Evolutionary conservation across 1,139 yeast genomes (phyloP).

Genomic region (Suhomyces kunorum): DNA sequence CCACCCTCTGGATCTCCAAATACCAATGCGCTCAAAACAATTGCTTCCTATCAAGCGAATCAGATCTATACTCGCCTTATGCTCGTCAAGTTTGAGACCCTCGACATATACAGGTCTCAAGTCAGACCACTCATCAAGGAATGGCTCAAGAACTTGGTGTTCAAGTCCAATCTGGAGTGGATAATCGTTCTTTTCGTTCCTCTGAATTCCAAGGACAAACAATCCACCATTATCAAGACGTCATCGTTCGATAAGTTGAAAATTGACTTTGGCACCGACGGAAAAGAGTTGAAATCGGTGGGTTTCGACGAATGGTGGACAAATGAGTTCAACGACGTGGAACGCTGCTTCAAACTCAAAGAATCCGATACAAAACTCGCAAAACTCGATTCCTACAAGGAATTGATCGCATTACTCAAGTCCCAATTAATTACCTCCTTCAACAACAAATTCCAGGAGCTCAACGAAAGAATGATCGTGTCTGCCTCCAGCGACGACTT

Average conservation of each 20-base stretch:
- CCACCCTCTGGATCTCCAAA: neutral
- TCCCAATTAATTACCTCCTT: constrained; percentile 58
- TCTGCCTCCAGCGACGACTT: constrained; percentile 28
- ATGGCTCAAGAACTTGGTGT: constrained; percentile 65
- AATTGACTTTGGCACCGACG: constrained; percentile 59
- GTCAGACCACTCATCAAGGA: constrained; percentile 79
- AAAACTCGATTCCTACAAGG: constrained; percentile 52
- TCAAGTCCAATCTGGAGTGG: constrained; percentile 57
- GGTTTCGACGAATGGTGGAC: constrained; percentile 15
- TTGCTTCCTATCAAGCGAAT: constrained; percentile 5
- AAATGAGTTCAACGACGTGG: constrained; percentile 18
- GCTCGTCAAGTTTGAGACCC: constrained; percentile 63
- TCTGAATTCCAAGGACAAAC: constrained; percentile 44
- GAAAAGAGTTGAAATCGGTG: constrained; percentile 34
- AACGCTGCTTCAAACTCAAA: constrained; percentile 44
- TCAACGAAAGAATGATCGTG: constrained; percentile 34
- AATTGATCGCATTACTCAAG: constrained; percentile 49
- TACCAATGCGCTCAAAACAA: neutral
- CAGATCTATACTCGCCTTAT: constrained; percentile 68
- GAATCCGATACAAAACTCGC: constrained; percentile 35
- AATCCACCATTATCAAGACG: constrained; percentile 47
- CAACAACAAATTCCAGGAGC: constrained; percentile 45
- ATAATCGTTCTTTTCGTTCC: constrained; percentile 59
- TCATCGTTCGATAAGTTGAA: constrained; percentile 66
- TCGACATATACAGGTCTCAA: constrained; percentile 75